phyloP scores from a whole-genome alignment of 2,329 filamentous ascomycete genomes.

The Westerdykella ornata region DNA sequence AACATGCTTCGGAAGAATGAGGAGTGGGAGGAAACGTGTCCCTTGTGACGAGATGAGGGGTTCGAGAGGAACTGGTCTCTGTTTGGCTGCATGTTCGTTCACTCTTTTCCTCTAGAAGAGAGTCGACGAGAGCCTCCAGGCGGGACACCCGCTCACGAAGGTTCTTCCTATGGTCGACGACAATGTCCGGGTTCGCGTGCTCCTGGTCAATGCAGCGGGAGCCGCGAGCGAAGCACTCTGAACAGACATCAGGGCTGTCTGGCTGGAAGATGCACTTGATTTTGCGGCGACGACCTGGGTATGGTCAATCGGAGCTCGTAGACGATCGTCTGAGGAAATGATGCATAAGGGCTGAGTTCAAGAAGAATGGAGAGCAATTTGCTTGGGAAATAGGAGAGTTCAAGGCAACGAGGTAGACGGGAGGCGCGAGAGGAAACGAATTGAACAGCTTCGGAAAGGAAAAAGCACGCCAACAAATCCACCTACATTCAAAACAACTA shows the following conservation, averaged over 20 bases:
- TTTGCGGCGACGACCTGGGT: constrained; percentile 44
- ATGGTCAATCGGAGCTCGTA: background rate
- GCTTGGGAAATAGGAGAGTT: background rate
- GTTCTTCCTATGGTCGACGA: constrained; percentile 40
- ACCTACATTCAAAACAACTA: constrained; percentile 42
- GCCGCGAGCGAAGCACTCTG: constrained; percentile 42
- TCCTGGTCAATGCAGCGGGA: constrained; percentile 44
- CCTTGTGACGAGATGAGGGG: constrained; percentile 16
- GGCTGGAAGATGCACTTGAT: constrained; percentile 43
- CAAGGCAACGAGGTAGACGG: background rate
- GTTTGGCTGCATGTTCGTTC: constrained; percentile 16
- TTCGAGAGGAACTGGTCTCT: constrained; percentile 26
- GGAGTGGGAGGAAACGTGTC: constrained; percentile 30
- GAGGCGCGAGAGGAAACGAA: background rate
- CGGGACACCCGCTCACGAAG: constrained; percentile 40
- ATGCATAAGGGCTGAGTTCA: background rate
- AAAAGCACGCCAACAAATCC: constrained; percentile 5
- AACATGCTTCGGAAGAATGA: constrained; percentile 27
- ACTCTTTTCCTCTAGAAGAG: constrained; percentile 32
- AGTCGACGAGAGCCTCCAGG: constrained; percentile 38
- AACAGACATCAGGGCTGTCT: constrained; percentile 38
- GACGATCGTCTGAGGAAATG: background rate
- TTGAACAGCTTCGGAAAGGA: constrained; percentile 3
- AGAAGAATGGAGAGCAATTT: constrained; percentile 1
- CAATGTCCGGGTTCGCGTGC: constrained; percentile 35